These are phyloP conservation scores for Russula sp. DNA, from an alignment of 768 basidiomycete species.

Conservation along the genomic window DNA sequence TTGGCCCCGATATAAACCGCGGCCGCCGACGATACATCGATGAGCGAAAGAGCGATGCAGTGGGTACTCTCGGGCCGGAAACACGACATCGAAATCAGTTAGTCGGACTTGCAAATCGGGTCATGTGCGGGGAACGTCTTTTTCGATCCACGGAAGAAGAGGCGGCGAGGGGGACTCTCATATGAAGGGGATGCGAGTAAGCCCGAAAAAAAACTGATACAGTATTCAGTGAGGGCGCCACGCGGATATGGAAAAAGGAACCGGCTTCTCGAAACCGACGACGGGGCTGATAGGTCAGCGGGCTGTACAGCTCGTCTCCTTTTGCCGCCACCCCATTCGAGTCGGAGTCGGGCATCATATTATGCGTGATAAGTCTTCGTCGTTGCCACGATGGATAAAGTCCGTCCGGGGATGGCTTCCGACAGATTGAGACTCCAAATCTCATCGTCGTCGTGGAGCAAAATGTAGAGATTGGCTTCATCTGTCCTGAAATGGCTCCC, in stretches of 20 bases:
- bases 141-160: constrained; percentile 17
- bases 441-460: constrained; percentile 1
- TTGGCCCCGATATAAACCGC: neutral
- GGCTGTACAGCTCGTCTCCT: neutral
- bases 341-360: too few species aligned
- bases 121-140: neutral
- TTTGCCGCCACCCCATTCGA: neutral
- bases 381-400: neutral
- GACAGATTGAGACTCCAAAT: constrained; percentile 4
- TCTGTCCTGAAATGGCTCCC: constrained; percentile 3
- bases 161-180: neutral
- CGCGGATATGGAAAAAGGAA: constrained; percentile 3
- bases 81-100: neutral
- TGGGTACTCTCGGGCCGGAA: neutral
- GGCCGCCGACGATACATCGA: neutral
- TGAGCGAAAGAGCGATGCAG: too few species aligned
- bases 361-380: neutral
- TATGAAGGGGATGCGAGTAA: too few species aligned
- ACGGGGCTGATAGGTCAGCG: constrained; percentile 5
- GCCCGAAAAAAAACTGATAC: neutral
- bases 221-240: neutral
- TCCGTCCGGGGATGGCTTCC: neutral
- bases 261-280: neutral
- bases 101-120: constrained; percentile 7
- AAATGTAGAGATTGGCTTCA: neutral